phyloP scores from a whole-genome alignment of 371 early-diverging fungal species.

The Mortierella sp. region DNA sequence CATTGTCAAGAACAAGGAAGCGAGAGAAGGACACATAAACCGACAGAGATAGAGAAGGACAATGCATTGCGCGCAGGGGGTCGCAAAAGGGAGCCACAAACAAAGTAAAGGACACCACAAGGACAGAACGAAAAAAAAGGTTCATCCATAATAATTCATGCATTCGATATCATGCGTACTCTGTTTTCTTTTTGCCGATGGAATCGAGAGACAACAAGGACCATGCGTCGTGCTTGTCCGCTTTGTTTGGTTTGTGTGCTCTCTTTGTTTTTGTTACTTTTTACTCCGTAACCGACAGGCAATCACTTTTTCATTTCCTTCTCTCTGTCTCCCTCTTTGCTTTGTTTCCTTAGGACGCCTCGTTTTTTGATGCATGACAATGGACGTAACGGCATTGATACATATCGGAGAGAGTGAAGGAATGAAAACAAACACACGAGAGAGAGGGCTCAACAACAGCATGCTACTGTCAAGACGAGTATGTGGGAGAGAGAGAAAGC shows the following conservation, averaged over 20 bases:
- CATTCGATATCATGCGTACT: slow-evolving; percentile 5
- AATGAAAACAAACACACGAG: neutral
- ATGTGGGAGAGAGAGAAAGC: neutral
- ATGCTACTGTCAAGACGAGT: neutral
- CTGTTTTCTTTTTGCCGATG: slow-evolving; percentile 1
- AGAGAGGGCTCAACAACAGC: neutral
- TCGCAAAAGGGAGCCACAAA: slow-evolving; percentile 1
- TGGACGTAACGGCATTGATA: slow-evolving; percentile 8
- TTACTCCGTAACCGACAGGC: neutral
- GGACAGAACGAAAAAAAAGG: neutral
- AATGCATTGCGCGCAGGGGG: slow-evolving; percentile 10
- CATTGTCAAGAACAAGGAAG: neutral
- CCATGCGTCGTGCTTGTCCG: neutral
- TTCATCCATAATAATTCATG: slow-evolving; percentile 1
- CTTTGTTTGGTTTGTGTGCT: neutral
- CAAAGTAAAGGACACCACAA: neutral
- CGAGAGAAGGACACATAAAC: neutral
- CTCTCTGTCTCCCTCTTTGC: neutral
- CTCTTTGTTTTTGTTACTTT: neutral
- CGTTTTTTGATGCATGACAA: slow-evolving; percentile 5
- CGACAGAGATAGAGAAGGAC: neutral
- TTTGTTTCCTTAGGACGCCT: neutral
- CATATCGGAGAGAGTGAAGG: neutral
- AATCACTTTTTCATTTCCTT: neutral
- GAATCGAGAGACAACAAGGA: too few species aligned